Base-by-base conservation (phyloP, 2,329 filamentous ascomycete species). In the Xylaria sp. region DNA sequence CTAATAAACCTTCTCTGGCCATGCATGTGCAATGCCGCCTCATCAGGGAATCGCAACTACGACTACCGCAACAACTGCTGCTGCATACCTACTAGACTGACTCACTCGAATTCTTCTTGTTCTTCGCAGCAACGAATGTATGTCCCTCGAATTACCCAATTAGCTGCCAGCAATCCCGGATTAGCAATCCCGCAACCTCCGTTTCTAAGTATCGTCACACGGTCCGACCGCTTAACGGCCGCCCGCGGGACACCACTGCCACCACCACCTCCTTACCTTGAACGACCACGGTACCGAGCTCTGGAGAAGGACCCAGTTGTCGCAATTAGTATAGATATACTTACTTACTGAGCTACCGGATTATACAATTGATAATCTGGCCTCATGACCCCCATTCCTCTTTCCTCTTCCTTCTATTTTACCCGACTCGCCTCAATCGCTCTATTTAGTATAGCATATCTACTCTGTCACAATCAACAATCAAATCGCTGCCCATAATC, bases 361-460 rank as follows among this genome's bases (percentile, higher is more conserved):
- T 46, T n/a, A n/a, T 8, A 46, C 13, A 57, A 56, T 20, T 48
- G 62, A 57, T 58, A 63, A 63, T 63, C 66, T 57, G 63, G 66
- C 66, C 46, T 59, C 60, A 62, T 50, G 58, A 61, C 52, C 52
- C 52, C 34, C 34, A 37, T 37, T 37, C 7, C 10, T 37, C 34
- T 46, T 18, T 13, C 41, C 41, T 7, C 52, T 51, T 63, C 54
- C 34, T 63, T 66, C 46, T 62, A 41, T 46, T 41, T 54, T 37
- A 39, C 46, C 56, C 46, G 46, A 23, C 55, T 63, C 46, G 62
- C 55, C 57, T 39, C 62, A 37, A n/a, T 18, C 51, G 12, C 12
- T 44, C 41, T 44, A 44, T 44, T 15, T 44, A 44, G 34, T 44
- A 15, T 44, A 44, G 6, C 13, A n/a, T 37, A 46, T 18, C 41